Conservation (phyloP, 805 yeast genomes). For the Monosporozyma yasuniensis region DNA sequence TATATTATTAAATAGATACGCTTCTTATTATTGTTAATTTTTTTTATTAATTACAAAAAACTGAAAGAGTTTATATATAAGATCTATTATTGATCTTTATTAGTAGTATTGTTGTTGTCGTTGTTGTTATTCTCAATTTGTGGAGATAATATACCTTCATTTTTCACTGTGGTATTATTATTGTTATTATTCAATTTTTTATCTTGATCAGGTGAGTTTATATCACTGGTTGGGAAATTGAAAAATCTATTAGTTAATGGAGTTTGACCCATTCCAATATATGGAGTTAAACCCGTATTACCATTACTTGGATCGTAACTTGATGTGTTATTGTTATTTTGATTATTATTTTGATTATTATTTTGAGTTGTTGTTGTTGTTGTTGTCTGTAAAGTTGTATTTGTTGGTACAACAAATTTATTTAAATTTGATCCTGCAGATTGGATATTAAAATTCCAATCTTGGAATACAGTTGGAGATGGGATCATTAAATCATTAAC, state of each 20-base stretch:
- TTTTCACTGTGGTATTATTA: neutral
- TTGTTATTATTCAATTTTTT: constrained; percentile 4
- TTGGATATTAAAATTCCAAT: constrained; percentile 27
- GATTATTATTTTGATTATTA: neutral
- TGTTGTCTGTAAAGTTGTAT: neutral
- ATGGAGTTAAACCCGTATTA: constrained; percentile 27
- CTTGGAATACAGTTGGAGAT: constrained; percentile 28
- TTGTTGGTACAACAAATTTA: constrained; percentile 1
- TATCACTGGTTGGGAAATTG: constrained; percentile 20
- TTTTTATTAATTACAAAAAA: too few species aligned
- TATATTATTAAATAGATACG: too few species aligned
- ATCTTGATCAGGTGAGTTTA: constrained; percentile 2
- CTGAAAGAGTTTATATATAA: too few species aligned
- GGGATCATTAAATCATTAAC: constrained; percentile 28
- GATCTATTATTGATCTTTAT: too few species aligned
- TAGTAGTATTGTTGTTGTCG: neutral
- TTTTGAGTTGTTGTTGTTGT: neutral
- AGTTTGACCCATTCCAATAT: constrained; percentile 23
- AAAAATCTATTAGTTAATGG: constrained; percentile 23
- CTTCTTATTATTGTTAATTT: too few species aligned
- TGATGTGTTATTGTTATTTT: neutral
- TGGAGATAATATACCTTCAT: neutral
- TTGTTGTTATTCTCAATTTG: neutral
- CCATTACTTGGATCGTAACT: constrained; percentile 12
- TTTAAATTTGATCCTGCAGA: too few species aligned